Conservation (phyloP, 108 stramenopile genomes). For the Nannochloropsis salina region DNA sequence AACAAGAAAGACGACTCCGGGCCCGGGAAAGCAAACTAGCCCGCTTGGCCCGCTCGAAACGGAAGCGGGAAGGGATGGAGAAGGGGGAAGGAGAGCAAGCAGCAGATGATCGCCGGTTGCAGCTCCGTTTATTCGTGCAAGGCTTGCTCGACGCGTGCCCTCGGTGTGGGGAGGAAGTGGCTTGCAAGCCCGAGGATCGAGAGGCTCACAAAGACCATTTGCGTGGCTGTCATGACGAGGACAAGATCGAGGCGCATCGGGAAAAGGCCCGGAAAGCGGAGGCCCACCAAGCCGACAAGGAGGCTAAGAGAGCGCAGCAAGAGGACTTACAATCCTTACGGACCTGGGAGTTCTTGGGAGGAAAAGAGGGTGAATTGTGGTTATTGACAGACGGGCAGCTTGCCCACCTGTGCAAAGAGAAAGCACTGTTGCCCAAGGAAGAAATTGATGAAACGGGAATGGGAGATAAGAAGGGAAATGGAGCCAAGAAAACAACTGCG, state of each 20-base stretch:
- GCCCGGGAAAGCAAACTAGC: background rate
- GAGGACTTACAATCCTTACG: background rate
- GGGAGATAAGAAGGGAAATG: background rate
- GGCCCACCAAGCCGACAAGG: background rate
- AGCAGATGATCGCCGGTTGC: background rate
- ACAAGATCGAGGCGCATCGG: constrained; percentile 1
- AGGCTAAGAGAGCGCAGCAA: background rate
- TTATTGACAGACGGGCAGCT: constrained; percentile 21
- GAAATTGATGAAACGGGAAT: background rate
- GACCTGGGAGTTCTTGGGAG: constrained; percentile 25
- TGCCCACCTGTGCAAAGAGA: no score
- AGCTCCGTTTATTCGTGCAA: background rate
- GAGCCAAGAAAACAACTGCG: background rate
- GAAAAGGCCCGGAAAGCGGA: background rate
- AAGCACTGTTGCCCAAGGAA: background rate
- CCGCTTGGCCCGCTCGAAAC: background rate
- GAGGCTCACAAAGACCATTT: constrained; percentile 22
- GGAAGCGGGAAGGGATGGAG: background rate
- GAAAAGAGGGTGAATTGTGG: background rate
- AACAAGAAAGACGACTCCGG: constrained; percentile 10
- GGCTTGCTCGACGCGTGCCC: constrained; percentile 37
- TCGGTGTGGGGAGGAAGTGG: constrained; percentile 26
- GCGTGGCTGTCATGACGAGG: background rate
- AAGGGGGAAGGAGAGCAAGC: background rate
- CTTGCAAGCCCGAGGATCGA: background rate